Evolutionary conservation across 2,329 filamentous ascomycete species (phyloP).

Genomic region (Aspergillus sclerotialis): DNA sequence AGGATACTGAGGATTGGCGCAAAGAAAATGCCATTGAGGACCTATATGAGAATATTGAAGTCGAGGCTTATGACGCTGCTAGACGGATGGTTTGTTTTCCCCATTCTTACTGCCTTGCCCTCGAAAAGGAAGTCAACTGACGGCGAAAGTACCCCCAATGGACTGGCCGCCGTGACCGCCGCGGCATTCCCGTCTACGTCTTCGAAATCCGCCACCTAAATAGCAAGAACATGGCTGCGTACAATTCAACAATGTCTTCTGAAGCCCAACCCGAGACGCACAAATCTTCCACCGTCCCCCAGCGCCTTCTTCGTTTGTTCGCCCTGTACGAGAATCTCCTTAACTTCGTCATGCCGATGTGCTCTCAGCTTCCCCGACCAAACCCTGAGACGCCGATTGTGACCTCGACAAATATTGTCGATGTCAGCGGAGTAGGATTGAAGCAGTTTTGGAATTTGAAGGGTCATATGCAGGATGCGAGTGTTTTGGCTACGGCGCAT

Average conservation of each 20-base stretch:
- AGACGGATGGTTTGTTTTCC: slow-evolving; percentile 54
- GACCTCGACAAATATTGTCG: slow-evolving; percentile 89
- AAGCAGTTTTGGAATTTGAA: slow-evolving; percentile 97
- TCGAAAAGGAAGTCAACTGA: no score
- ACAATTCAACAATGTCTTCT: slow-evolving; percentile 51
- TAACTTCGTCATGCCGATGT: slow-evolving; percentile 77
- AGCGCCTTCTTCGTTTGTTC: slow-evolving; percentile 78
- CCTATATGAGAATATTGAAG: slow-evolving; percentile 79
- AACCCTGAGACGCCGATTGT: slow-evolving; percentile 79
- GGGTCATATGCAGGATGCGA: slow-evolving; percentile 87
- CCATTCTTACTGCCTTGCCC: no score
- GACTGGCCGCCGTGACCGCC: slow-evolving; percentile 82
- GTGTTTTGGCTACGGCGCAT: slow-evolving; percentile 79
- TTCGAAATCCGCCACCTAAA: slow-evolving; percentile 81
- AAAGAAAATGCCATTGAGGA: slow-evolving; percentile 68
- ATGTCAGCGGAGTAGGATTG: slow-evolving; percentile 78
- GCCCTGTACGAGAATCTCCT: slow-evolving; percentile 91
- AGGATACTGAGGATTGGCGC: slow-evolving; percentile 82
- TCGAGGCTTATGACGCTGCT: slow-evolving; percentile 75
- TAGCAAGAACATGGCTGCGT: slow-evolving; percentile 69
- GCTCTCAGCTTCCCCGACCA: slow-evolving; percentile 68
- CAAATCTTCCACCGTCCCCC: slow-evolving; percentile 49
- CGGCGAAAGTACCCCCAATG: slow-evolving; percentile 75
- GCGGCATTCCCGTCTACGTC: slow-evolving; percentile 86
- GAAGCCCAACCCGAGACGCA: slow-evolving; percentile 51